Base-by-base conservation (phyloP, 2,329 filamentous ascomycete species). In the Clarireedia paspali region DNA sequence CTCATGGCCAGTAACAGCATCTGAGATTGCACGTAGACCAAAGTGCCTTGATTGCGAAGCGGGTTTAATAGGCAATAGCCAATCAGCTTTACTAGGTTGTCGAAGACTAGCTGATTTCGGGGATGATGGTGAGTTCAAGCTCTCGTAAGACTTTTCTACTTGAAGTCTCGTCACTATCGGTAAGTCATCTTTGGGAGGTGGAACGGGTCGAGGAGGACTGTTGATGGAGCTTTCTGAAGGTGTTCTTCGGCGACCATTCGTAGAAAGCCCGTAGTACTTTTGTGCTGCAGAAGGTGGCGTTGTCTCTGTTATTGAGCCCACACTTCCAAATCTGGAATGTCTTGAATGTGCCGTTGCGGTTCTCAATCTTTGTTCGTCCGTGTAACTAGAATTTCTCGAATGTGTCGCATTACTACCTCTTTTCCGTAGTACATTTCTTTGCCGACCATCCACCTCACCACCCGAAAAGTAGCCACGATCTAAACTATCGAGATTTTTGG, bases 381-480 rank as follows among this genome's bases (percentile, higher is more conserved):
- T 77, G 67, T 90, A 87, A 71, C 89, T 95, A 12, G 87, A 83
- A 63, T 88, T 86, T 47, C 84, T 80, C 39, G 86, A 84, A 70
- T 89, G 82, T 27, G 72, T 74, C 59, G 72, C 75, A 39, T 74
- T 71, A 59, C 82, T 85, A 58, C 84, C 82, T 56, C 88, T 85
- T 73, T 94, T 95, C 70, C 89, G 89, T 61, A 96, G 75, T 47
- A 94, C 77, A 67, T 90, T 95, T 47, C 88, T 82, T 64, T 82
- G 84, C 57, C 87, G 83, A 45, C 81, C 81, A 60, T 96, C 91
- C 10, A 84, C 77, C 66, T 97, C 92, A 15, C 87, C 88, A 3
- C 91, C 90, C 6, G 92, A 96, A 68, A 96, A 96, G 70, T 97
- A 97, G 24, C 91, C 92, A 38, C 90, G 82, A 66, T 97, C 94